phyloP scores from a whole-genome alignment of 345 rosid species.

The Eucalyptus pumila region DNA sequence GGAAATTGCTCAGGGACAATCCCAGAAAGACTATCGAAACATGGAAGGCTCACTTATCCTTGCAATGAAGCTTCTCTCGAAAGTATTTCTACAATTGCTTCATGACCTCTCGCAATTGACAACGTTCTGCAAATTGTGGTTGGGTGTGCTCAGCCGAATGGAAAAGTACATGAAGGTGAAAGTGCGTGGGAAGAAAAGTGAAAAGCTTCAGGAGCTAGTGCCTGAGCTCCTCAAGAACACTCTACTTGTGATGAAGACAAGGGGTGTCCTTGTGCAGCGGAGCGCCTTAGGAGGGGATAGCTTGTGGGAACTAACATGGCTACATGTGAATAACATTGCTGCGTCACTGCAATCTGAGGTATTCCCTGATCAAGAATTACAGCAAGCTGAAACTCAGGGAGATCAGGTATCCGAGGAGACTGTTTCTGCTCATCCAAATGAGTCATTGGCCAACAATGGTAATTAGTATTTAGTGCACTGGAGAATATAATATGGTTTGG shows the following conservation, averaged over 20 bases:
- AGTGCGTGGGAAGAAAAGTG: slow-evolving; percentile 78
- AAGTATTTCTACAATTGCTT: slow-evolving; percentile 69
- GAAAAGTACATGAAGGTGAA: slow-evolving; percentile 90
- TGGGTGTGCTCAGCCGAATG: slow-evolving; percentile 87
- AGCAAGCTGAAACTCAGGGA: slow-evolving; percentile 2
- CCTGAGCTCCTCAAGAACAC: slow-evolving; percentile 84
- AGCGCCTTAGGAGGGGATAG: slow-evolving; percentile 91
- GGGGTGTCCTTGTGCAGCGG: slow-evolving; percentile 75
- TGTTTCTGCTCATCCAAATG: slow-evolving; percentile 11
- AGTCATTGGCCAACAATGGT: not conserved
- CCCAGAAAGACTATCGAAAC: slow-evolving; percentile 89
- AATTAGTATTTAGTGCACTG: not conserved
- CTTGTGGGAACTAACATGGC: slow-evolving; percentile 97
- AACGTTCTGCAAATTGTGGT: slow-evolving; percentile 88
- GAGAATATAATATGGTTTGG: not conserved
- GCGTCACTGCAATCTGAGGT: slow-evolving; percentile 77
- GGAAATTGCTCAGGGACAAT: slow-evolving; percentile 84
- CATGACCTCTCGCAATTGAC: slow-evolving; percentile 62
- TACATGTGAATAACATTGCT: slow-evolving; percentile 76
- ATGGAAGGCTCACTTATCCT: slow-evolving; percentile 85
- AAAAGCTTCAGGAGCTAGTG: slow-evolving; percentile 83
- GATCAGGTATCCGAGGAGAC: slow-evolving; percentile 19
- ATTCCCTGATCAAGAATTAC: slow-evolving; percentile 62
- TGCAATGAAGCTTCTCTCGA: slow-evolving; percentile 68
- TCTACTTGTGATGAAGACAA: slow-evolving; percentile 72